phyloP scores from a whole-genome alignment of 2,329 filamentous ascomycete species.

The Balansia obtecta region DNA sequence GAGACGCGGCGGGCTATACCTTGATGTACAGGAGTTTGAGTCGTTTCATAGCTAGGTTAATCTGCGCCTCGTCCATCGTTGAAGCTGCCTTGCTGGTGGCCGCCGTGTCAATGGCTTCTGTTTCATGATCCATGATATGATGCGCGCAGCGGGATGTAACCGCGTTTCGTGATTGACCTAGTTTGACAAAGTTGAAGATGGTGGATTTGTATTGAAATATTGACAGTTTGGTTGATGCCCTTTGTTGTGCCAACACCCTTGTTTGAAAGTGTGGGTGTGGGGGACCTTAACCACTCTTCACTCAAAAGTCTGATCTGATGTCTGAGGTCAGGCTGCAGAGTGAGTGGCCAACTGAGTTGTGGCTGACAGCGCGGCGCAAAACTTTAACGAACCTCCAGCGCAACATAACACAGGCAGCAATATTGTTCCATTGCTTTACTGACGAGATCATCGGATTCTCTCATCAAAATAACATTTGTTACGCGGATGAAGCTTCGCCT shows the following conservation, averaged over 20 bases:
- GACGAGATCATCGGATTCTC: no score
- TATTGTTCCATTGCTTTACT: no score
- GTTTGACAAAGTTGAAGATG: neutral
- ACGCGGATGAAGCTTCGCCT: no score
- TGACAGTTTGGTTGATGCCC: neutral
- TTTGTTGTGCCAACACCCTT: neutral
- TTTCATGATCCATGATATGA: constrained; percentile 6
- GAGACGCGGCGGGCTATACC: constrained; percentile 20
- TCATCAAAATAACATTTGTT: no score
- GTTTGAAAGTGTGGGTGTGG: neutral
- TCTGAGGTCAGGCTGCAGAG: no score
- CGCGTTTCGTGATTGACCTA: neutral
- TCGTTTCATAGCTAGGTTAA: constrained; percentile 36
- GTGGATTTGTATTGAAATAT: neutral
- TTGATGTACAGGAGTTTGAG: constrained; percentile 43
- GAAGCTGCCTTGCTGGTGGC: constrained; percentile 11
- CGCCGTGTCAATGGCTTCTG: neutral
- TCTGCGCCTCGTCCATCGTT: constrained; percentile 34
- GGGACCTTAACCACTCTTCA: neutral
- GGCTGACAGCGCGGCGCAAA: no score
- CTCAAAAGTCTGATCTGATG: no score
- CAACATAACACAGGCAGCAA: no score
- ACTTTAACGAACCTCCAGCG: no score
- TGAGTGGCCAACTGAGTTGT: no score
- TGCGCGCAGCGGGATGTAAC: neutral